These are phyloP conservation scores for Aspergillus sp. DNA, from an alignment of 2,329 filamentous ascomycete species.

Conservation along the genomic window DNA sequence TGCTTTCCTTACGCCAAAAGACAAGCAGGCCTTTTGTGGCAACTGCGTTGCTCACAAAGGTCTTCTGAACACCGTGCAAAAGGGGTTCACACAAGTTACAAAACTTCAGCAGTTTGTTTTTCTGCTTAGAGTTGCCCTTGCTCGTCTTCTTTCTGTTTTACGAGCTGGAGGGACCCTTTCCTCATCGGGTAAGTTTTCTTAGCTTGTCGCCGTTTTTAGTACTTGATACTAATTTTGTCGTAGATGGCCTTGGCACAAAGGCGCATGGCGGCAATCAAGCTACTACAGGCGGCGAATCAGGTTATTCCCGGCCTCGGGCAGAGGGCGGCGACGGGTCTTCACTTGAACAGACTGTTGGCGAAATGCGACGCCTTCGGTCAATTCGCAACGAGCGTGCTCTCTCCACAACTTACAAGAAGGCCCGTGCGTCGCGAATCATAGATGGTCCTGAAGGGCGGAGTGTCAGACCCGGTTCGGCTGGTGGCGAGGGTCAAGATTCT, in stretches of 20 bases:
- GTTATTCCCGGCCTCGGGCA: slow-evolving; percentile 71
- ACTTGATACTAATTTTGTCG: neutral
- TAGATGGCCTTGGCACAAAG: slow-evolving; percentile 71
- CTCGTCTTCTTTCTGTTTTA: slow-evolving; percentile 83
- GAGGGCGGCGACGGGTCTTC: slow-evolving; percentile 69
- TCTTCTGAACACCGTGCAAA: slow-evolving; percentile 60
- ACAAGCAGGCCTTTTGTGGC: slow-evolving; percentile 72
- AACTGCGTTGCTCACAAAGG: slow-evolving; percentile 60
- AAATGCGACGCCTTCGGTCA: slow-evolving; percentile 88
- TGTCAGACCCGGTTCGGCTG: slow-evolving; percentile 72
- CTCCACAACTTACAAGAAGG: slow-evolving; percentile 89
- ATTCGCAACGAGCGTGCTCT: slow-evolving; percentile 93
- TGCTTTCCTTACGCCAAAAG: slow-evolving; percentile 70
- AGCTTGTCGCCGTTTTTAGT: neutral
- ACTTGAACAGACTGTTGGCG: slow-evolving; percentile 94
- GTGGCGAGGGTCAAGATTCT: slow-evolving; percentile 59
- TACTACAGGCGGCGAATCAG: slow-evolving; percentile 52
- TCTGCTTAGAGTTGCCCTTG: slow-evolving; percentile 86
- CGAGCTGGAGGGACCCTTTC: slow-evolving; percentile 80
- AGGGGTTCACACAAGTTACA: slow-evolving; percentile 74
- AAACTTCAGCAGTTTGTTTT: slow-evolving; percentile 95
- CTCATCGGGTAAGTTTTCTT: slow-evolving; percentile 59
- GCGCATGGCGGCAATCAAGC: slow-evolving; percentile 68
- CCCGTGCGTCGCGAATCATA: slow-evolving; percentile 88
- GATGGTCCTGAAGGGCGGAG: slow-evolving; percentile 76